Percentiles rank a stretch among this genome's conserved stretches.
Evolutionary conservation across 2,329 filamentous ascomycete species (phyloP).

Genomic region (Amphichorda felina): DNA sequence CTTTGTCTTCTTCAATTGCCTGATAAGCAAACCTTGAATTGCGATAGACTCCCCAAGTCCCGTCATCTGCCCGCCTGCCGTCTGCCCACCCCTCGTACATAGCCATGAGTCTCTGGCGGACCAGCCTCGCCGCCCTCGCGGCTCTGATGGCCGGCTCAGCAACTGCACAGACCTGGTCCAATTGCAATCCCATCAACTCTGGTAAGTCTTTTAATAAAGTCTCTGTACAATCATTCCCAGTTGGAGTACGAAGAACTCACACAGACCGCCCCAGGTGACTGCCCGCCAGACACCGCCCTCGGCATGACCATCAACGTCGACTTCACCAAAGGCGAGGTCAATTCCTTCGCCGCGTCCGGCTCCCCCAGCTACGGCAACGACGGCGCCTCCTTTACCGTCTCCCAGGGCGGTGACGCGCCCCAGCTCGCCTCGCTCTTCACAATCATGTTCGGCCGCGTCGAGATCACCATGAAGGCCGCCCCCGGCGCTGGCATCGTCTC

Average conservation of each 20-base stretch:
- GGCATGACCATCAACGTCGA: slow-evolving; percentile 75
- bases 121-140: slow-evolving; percentile 5
- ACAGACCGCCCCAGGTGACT: slow-evolving; percentile 28
- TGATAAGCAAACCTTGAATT: too few species aligned
- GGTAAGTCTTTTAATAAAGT: slow-evolving; percentile 16
- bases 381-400: slow-evolving; percentile 73
- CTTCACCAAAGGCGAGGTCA: slow-evolving; percentile 66
- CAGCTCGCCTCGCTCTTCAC: slow-evolving; percentile 87
- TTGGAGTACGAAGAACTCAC: too few species aligned
- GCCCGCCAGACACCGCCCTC: slow-evolving; percentile 67
- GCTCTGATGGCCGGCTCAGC: slow-evolving; percentile 10
- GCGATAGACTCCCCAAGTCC: too few species aligned
- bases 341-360: slow-evolving; percentile 64
- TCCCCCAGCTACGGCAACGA: slow-evolving; percentile 61
- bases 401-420: slow-evolving; percentile 68
- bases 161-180: slow-evolving; percentile 26
- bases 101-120: slow-evolving; percentile 1
- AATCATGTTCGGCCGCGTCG: slow-evolving; percentile 96
- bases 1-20: too few species aligned
- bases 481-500: slow-evolving; percentile 88
- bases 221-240: background rate
- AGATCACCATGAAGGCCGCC: slow-evolving; percentile 74
- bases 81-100: background rate
- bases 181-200: slow-evolving; percentile 23
- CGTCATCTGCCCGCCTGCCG: background rate